A percentile compares a stretch with the other conserved stretches of the same genome.
Evolutionary conservation across 257 asterid species (phyloP).

Genomic region (Paulownia fortunei): DNA sequence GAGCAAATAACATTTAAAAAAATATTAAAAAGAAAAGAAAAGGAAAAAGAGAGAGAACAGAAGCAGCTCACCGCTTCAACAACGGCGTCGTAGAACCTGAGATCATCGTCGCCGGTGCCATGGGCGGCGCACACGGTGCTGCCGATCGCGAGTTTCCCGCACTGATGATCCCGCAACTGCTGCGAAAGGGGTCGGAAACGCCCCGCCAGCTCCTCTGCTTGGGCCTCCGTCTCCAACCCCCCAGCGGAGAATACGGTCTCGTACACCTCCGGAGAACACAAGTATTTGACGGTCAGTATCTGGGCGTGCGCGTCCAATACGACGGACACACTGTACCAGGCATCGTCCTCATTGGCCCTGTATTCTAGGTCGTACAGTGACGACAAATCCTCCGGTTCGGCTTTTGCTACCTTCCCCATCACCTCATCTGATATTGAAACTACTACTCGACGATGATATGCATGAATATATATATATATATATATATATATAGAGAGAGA

Average conservation of each 20-base stretch:
- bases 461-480: no score
- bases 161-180: slow-evolving; percentile 44
- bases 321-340: slow-evolving; percentile 51
- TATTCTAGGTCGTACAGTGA: slow-evolving; percentile 46
- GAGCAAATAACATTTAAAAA: neutral
- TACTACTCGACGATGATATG: neutral
- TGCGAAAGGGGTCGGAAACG: slow-evolving; percentile 48
- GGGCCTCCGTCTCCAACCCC: slow-evolving; percentile 29
- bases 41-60: neutral
- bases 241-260: slow-evolving; percentile 22
- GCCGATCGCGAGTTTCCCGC: slow-evolving; percentile 35
- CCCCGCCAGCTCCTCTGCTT: slow-evolving; percentile 32
- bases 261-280: slow-evolving; percentile 17
- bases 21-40: neutral
- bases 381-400: neutral
- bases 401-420: neutral
- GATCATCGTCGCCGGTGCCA: slow-evolving; percentile 38
- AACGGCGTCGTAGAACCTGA: slow-evolving; percentile 55
- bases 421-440: neutral
- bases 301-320: slow-evolving; percentile 18
- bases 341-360: slow-evolving; percentile 47
- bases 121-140: slow-evolving; percentile 48
- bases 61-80: slow-evolving; percentile 49
- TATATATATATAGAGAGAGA: neutral
- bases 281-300: slow-evolving; percentile 34